Conservation (phyloP, 2,329 filamentous ascomycete genomes). For the Microsporum audouinii region DNA sequence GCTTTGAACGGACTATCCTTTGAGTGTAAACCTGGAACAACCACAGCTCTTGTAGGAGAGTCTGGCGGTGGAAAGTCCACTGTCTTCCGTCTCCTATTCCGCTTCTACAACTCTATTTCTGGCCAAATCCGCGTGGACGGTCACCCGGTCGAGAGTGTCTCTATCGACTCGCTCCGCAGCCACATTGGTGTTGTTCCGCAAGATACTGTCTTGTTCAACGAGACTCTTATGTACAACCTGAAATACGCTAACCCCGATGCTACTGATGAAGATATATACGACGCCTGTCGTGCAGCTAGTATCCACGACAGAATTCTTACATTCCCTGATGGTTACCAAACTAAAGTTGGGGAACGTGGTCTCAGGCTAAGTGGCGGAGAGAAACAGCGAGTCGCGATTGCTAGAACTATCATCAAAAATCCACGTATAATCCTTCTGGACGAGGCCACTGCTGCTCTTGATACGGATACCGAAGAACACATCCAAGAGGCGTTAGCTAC, state of each 20-base stretch:
- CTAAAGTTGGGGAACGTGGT: slow-evolving; percentile 83
- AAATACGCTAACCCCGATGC: slow-evolving; percentile 75
- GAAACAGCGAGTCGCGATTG: slow-evolving; percentile 88
- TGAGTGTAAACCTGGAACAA: slow-evolving; percentile 76
- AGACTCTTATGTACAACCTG: slow-evolving; percentile 88
- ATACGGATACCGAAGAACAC: slow-evolving; percentile 85
- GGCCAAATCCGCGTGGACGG: slow-evolving; percentile 79
- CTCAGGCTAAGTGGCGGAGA: slow-evolving; percentile 80
- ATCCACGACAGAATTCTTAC: slow-evolving; percentile 86
- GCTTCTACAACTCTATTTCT: slow-evolving; percentile 78
- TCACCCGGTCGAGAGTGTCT: slow-evolving; percentile 69
- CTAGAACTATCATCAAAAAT: slow-evolving; percentile 82
- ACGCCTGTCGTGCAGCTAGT: slow-evolving; percentile 72
- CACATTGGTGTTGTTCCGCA: slow-evolving; percentile 95
- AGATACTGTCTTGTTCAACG: slow-evolving; percentile 91
- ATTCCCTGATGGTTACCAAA: slow-evolving; percentile 79
- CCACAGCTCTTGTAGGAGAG: slow-evolving; percentile 90
- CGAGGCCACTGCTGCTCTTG: slow-evolving; percentile 77
- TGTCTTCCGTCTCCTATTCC: slow-evolving; percentile 86
- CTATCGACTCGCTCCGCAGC: slow-evolving; percentile 81
- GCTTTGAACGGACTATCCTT: slow-evolving; percentile 77
- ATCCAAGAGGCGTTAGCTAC: slow-evolving; percentile 78
- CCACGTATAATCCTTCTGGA: slow-evolving; percentile 86
- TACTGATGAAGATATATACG: slow-evolving; percentile 68
- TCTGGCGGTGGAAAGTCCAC: slow-evolving; percentile 97